Base-by-base conservation (phyloP, 495 filamentous ascomycete genomes). In the Aspergillus hancockii region DNA sequence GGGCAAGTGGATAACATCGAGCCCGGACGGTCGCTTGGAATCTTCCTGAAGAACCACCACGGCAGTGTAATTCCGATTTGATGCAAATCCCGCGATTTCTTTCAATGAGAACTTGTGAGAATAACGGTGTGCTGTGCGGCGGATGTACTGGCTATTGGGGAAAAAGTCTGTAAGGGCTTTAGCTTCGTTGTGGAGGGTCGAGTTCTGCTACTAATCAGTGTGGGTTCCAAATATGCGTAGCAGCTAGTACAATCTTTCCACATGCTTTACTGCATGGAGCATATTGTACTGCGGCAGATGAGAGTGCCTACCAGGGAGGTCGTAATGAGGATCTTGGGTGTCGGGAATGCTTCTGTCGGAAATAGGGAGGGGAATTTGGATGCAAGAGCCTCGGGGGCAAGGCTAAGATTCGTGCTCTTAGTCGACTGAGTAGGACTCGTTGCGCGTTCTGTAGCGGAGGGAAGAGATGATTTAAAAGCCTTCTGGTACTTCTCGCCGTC, bases 141-240 rank as follows among this genome's bases (percentile, higher is more conserved):
- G 88, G 66, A 98, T 89, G 74, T 97, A 98, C 46, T 81, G 87
- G 63, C 85, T 85, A 75, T 96, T 91, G 2, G 94, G 93, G 73
- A 98, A 93, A 52, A 97, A 71, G 13, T 77, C 80, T 49, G 88
- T 90, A 47, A 98, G 82, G 36, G 90, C 76, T 59, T 89, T 72
- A 49, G 90, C 90, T 82, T 96, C 85, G 57, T 88, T 67, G 75
- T 98, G 93, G 23, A 96, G 81, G 16, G 87, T 93, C 8, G 88
- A 90, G 72, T 96, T 88, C 43, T 47, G 21, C 19, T n/a, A 47
- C 1, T 47, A 8, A 23, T 47, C 19, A 47, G 16, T n/a, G 9
- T 47, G 19, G 43, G 19, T 41, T 3, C 38, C 16, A 6, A n/a
- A 41, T 6, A n/a, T 3, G 38, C 10, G 8, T 36, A 28, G 7